Conservation (phyloP, 768 basidiomycete genomes). For the Lentinula lateritia region DNA sequence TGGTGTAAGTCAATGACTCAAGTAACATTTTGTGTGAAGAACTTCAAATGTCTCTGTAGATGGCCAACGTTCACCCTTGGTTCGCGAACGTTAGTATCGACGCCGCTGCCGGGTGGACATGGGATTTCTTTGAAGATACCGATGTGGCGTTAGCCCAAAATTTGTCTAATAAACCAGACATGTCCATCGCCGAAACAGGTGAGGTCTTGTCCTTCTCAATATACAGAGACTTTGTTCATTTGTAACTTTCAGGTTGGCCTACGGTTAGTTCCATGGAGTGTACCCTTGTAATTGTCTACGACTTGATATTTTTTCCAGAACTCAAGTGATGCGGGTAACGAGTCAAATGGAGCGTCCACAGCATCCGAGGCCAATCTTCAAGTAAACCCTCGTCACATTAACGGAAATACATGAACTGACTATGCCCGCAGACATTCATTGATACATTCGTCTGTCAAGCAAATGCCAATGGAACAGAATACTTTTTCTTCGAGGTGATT, state of each 20-base stretch:
- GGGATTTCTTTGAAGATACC: constrained; percentile 62
- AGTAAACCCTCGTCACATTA: constrained; percentile 19
- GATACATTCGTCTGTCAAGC: constrained; percentile 86
- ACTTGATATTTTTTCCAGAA: constrained; percentile 26
- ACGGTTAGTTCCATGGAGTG: constrained; percentile 37
- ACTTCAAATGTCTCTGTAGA: constrained; percentile 11
- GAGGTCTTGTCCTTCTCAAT: neutral
- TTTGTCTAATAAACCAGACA: constrained; percentile 63
- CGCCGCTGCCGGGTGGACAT: constrained; percentile 76
- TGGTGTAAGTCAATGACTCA: constrained; percentile 40
- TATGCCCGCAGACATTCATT: constrained; percentile 56
- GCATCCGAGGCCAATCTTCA: constrained; percentile 62
- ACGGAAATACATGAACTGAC: neutral
- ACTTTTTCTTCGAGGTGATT: constrained; percentile 80
- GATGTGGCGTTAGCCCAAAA: constrained; percentile 50
- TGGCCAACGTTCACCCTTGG: constrained; percentile 93
- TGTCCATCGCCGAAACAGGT: constrained; percentile 89
- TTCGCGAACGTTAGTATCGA: constrained; percentile 73
- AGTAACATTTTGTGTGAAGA: neutral
- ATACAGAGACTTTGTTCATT: neutral
- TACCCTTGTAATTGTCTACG: neutral
- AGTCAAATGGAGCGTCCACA: constrained; percentile 59
- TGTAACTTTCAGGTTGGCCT: constrained; percentile 51
- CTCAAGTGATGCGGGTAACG: constrained; percentile 53
- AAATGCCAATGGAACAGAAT: constrained; percentile 75